phyloP scores from a whole-genome alignment of 2,329 filamentous ascomycete species.

The Pseudogymnoascus sp. region DNA sequence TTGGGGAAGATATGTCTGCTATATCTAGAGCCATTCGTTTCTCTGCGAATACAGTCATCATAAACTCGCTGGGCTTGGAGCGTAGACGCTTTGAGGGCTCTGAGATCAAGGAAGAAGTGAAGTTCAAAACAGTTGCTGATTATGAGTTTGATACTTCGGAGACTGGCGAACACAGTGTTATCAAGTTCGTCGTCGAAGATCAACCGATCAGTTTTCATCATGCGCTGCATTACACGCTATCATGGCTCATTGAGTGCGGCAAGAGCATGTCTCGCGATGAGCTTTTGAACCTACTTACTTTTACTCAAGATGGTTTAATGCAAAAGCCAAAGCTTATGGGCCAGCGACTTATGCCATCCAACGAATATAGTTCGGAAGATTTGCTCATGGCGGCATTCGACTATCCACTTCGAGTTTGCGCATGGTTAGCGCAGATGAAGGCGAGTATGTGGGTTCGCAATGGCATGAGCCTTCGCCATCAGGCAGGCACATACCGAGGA shows the following conservation, averaged over 20 bases:
- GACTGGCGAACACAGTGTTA: constrained; percentile 49
- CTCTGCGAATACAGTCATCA: constrained; percentile 72
- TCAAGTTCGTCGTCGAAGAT: constrained; percentile 81
- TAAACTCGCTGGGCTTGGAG: constrained; percentile 86
- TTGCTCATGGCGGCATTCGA: constrained; percentile 84
- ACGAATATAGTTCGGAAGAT: constrained; percentile 59
- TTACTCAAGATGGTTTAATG: constrained; percentile 62
- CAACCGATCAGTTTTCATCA: constrained; percentile 96
- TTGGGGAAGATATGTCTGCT: constrained; percentile 53
- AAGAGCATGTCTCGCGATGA: constrained; percentile 62
- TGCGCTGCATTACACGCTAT: constrained; percentile 88
- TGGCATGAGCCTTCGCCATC: constrained; percentile 88
- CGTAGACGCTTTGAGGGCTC: constrained; percentile 73
- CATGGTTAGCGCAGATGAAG: constrained; percentile 97
- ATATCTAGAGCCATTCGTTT: constrained; percentile 65
- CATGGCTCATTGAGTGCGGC: constrained; percentile 88
- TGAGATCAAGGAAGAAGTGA: constrained; percentile 79
- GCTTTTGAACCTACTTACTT: constrained; percentile 60
- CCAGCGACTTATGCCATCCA: constrained; percentile 42
- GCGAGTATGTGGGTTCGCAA: constrained; percentile 98
- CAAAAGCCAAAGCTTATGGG: constrained; percentile 56
- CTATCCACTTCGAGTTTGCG: constrained; percentile 84
- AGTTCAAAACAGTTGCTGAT: constrained; percentile 67
- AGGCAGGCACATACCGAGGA: constrained; percentile 87
- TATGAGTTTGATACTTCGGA: constrained; percentile 66